phyloP scores from a whole-genome alignment of 2,329 filamentous ascomycete species.

The Acrocalymma vagum region DNA sequence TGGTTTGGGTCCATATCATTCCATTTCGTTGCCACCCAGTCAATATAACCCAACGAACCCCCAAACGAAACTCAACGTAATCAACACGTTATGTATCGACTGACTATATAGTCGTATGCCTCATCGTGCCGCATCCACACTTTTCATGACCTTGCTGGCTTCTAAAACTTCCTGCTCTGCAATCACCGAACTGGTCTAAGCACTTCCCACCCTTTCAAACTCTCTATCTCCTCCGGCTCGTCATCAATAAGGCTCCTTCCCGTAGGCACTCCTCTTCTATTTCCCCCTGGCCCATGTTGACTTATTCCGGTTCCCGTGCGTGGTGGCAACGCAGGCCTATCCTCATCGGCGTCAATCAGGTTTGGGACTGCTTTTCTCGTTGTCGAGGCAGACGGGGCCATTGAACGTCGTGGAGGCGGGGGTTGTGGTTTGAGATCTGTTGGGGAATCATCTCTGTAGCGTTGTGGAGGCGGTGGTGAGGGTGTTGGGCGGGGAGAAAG shows the following conservation, averaged over 20 bases:
- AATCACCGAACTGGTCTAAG: conserved; percentile 36
- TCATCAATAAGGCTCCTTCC: conserved; percentile 46
- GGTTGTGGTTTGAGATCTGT: conserved; percentile 18
- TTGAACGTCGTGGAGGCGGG: conserved; percentile 32
- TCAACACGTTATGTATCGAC: too few species aligned
- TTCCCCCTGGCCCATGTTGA: conserved; percentile 17
- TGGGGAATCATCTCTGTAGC: conserved; percentile 33
- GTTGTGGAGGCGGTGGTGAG: conserved; percentile 22
- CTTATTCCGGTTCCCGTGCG: conserved; percentile 38
- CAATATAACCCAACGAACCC: too few species aligned
- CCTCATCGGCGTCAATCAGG: conserved; percentile 29
- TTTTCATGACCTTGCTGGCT: too few species aligned
- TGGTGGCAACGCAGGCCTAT: conserved; percentile 41
- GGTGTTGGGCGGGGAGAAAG: conserved; percentile 11
- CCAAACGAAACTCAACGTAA: too few species aligned
- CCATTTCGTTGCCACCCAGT: too few species aligned
- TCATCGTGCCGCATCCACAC: too few species aligned
- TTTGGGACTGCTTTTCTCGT: conserved; percentile 26
- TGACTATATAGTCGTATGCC: too few species aligned
- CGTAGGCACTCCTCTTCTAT: conserved; percentile 11
- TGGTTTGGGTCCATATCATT: too few species aligned
- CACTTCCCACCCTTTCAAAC: conserved; percentile 50
- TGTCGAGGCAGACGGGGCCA: conserved; percentile 27
- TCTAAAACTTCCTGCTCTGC: too few species aligned
- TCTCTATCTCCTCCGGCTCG: conserved; percentile 40